phyloP scores from a whole-genome alignment of 441 rosid genomes.

The Gossypium schwendimanii region DNA sequence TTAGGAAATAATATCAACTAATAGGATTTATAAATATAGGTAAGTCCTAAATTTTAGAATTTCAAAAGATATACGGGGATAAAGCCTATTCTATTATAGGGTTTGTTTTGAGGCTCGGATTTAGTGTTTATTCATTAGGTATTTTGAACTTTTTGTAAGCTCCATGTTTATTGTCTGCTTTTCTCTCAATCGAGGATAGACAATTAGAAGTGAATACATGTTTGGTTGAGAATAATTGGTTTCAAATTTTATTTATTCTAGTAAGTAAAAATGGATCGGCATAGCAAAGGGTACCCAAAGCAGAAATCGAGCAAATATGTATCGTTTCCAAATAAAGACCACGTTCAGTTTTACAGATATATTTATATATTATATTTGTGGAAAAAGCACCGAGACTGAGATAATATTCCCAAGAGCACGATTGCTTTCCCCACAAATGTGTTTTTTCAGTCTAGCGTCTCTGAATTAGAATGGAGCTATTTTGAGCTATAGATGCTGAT shows the following conservation, averaged over 20 bases:
- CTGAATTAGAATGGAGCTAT: not conserved
- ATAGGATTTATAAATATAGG: too few species aligned
- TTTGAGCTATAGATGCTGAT: not conserved
- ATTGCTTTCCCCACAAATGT: slow-evolving; percentile 13
- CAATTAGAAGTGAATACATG: not conserved
- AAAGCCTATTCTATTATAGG: too few species aligned
- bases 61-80: too few species aligned
- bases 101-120: too few species aligned
- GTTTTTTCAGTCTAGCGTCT: not conserved
- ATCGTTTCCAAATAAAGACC: not conserved
- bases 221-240: not conserved
- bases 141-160: not conserved
- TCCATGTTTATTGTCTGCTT: too few species aligned
- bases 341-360: not conserved
- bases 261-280: not conserved
- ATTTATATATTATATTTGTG: not conserved
- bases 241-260: not conserved
- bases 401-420: not conserved
- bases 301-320: not conserved
- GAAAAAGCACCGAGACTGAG: not conserved
- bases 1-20: too few species aligned
- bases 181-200: too few species aligned
- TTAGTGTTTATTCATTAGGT: not conserved
- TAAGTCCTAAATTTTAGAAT: too few species aligned
- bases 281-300: not conserved